Conservation (phyloP, 2,329 filamentous ascomycete genomes). For the Raffaelea deltoideospora region DNA sequence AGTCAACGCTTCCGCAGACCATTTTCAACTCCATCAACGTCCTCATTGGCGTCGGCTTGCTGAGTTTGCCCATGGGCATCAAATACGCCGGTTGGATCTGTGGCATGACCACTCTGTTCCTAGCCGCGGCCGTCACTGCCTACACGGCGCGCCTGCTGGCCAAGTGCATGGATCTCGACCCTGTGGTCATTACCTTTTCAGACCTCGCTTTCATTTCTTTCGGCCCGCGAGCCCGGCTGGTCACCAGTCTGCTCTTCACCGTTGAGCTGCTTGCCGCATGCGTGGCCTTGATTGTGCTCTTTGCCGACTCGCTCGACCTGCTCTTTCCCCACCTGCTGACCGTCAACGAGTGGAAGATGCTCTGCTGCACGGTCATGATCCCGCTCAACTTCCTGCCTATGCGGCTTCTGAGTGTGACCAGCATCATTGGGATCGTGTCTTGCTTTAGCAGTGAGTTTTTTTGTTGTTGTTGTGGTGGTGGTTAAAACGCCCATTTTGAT, state of each 20-base stretch:
- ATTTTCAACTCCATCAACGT: conserved; percentile 95
- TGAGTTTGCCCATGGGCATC: conserved; percentile 78
- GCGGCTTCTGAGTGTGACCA: conserved; percentile 74
- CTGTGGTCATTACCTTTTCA: conserved; percentile 79
- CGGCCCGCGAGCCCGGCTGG: conserved; percentile 63
- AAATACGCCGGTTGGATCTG: conserved; percentile 81
- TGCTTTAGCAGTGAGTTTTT: conserved; percentile 65
- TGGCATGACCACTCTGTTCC: conserved; percentile 58
- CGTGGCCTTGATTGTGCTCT: conserved; percentile 82
- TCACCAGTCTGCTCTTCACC: conserved; percentile 75
- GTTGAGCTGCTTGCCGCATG: conserved; percentile 77
- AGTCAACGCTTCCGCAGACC: conserved; percentile 90
- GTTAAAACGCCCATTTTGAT: no score
- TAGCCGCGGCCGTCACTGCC: conserved; percentile 60
- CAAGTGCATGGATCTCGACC: conserved; percentile 78
- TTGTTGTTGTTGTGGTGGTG: background rate
- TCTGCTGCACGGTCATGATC: conserved; percentile 65
- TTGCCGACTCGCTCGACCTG: conserved; percentile 73
- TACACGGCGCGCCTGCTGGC: conserved; percentile 79
- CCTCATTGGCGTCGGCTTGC: conserved; percentile 74
- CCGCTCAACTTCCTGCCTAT: conserved; percentile 77
- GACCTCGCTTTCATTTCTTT: conserved; percentile 88
- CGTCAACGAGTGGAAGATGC: conserved; percentile 64
- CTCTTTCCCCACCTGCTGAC: conserved; percentile 56
- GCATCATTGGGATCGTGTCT: conserved; percentile 80